These are phyloP conservation scores for Besnoitia besnoiti DNA, from an alignment of 169 alveolate species.

Conservation along the genomic window DNA sequence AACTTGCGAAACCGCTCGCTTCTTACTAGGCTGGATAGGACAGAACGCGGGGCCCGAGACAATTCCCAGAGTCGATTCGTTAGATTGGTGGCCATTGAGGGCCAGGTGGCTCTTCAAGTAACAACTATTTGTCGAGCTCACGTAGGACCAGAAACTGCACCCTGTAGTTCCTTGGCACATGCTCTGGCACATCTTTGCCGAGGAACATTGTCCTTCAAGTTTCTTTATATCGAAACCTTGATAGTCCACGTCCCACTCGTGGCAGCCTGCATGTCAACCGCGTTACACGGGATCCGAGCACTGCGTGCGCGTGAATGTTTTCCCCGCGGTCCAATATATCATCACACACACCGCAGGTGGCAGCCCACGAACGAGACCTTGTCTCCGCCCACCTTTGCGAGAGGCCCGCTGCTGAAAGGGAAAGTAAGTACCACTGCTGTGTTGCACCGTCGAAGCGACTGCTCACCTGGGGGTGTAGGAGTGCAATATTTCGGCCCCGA, in stretches of 20 bases:
- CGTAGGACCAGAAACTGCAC: slow-evolving; percentile 36
- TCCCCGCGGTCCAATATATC: not conserved
- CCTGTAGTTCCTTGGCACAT: slow-evolving; percentile 29
- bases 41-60: slow-evolving; percentile 34
- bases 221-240: not conserved
- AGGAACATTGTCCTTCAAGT: not conserved
- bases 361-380: too few relatives aligned
- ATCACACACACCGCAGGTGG: not conserved
- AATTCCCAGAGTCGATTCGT: slow-evolving; percentile 30
- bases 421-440: too few relatives aligned
- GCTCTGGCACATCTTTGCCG: not conserved
- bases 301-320: not conserved
- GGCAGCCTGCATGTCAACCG: not conserved
- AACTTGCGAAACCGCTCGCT: too few relatives aligned
- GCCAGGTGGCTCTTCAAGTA: slow-evolving; percentile 41
- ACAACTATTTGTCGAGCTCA: slow-evolving; percentile 15
- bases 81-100: slow-evolving; percentile 1
- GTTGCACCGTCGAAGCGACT: not conserved
- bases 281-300: not conserved
- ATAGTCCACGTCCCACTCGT: slow-evolving; percentile 24
- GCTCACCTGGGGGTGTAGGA: not conserved
- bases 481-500: slow-evolving; percentile 29
- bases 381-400: too few relatives aligned
- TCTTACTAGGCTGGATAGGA: not conserved
- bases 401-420: too few relatives aligned